Base-by-base conservation (phyloP, 306 rosid genomes). In the Cajanus cajan region DNA sequence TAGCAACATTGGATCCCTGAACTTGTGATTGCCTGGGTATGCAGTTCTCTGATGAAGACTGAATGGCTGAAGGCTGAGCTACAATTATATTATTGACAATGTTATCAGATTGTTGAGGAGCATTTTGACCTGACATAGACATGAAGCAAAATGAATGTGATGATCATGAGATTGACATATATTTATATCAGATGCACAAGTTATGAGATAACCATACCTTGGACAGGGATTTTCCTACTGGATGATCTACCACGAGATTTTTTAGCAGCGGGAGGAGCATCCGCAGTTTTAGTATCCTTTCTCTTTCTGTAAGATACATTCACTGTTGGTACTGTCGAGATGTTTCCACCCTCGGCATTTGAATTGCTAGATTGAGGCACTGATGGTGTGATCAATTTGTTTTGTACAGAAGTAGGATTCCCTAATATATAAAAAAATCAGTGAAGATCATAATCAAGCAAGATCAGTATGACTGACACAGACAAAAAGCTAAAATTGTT, bases 1-100 rank as follows among this genome's bases (percentile, higher is more conserved):
- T 94, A 24, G 80, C 92, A 71, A 90, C 92, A 62, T 85, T 82
- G 36, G 97, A 91, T 19, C 90, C 96, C 47, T 83, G 87, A 28
- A 76, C 82, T 33, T 77, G 85, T 6, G 87, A 76, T 15, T 65
- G 86, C 9, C 61, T 72, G 41, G 90, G 85, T 41, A 77, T 76
- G 80, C 61, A 55, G 37, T 83, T 85, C 36, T 54, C 74, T 2
- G 82, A 75, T 45, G 87, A 82, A 71, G 94, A 79, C 34, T 76
- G 89, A 64, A 79, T 63, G 65, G 79, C 86, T 24, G 68, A 72
- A 57, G 90, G 86, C 28, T 62, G 89, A 67, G 71, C 75, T 71
- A 65, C 78, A 72, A 74, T 69, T 81, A 80, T 80, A 84, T 34
- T 68, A 67, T 79, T 57, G 24, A 54, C 63, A 58, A 80, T 74